Evolutionary conservation across 805 yeast species (phyloP).

Genomic region (Yamadazyma ubonensis): DNA sequence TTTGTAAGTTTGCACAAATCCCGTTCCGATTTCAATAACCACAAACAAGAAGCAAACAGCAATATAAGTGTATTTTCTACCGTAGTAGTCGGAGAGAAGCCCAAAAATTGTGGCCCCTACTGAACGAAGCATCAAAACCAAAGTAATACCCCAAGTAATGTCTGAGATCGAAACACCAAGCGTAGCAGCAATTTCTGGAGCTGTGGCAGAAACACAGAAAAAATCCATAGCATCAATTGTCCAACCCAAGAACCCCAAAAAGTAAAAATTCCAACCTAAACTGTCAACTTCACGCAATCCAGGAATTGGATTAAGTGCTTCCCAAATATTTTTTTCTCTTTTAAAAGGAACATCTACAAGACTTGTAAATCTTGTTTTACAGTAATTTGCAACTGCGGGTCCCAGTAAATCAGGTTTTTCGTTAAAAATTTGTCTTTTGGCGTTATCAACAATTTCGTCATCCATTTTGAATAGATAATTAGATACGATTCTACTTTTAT

Average conservation of each 20-base stretch:
- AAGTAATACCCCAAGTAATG: conserved; percentile 71
- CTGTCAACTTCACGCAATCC: conserved; percentile 35
- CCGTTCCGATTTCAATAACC: conserved; percentile 62
- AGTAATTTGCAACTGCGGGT: conserved; percentile 26
- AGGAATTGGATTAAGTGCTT: conserved; percentile 46
- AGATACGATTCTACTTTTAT: too few species aligned
- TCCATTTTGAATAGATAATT: too few species aligned
- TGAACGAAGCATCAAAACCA: conserved; percentile 69
- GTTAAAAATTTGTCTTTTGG: conserved; percentile 15
- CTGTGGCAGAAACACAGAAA: conserved; percentile 60
- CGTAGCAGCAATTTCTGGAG: conserved; percentile 47
- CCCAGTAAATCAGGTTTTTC: conserved; percentile 14
- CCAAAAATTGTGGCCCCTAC: conserved; percentile 73
- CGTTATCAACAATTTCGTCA: conserved; percentile 5
- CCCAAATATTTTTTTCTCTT: conserved; percentile 15
- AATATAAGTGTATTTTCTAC: conserved; percentile 68
- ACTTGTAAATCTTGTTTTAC: conserved; percentile 47
- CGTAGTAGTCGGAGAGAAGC: conserved; percentile 55
- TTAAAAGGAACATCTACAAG: conserved; percentile 26
- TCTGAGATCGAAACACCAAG: conserved; percentile 46
- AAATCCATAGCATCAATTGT: conserved; percentile 73
- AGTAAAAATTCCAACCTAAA: conserved; percentile 56
- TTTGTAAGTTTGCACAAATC: conserved; percentile 56
- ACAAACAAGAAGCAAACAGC: conserved; percentile 51
- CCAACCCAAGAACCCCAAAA: conserved; percentile 65